Evolutionary conservation across 2,329 filamentous ascomycete genomes (phyloP).

Genomic region (Diaporthe humulicola): DNA sequence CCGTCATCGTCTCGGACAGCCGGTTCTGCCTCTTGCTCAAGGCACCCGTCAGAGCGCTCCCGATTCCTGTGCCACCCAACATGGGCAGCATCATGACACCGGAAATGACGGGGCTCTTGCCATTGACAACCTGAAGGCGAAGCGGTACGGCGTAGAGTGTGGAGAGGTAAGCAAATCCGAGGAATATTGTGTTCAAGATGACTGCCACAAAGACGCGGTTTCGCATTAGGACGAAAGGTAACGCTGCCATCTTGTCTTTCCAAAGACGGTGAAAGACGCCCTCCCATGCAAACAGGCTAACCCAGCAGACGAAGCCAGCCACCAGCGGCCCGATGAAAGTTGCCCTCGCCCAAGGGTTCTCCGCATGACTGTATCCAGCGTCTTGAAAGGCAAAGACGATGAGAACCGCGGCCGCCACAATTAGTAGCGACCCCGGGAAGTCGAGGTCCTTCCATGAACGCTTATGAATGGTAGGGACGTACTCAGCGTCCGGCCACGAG

Average conservation of each 20-base stretch:
- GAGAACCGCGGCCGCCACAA: conserved; percentile 66
- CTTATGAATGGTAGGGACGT: conserved; percentile 54
- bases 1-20: conserved; percentile 58
- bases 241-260: conserved; percentile 54
- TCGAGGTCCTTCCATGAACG: conserved; percentile 66
- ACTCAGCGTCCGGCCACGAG: conserved; percentile 62
- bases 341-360: conserved; percentile 56
- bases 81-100: conserved; percentile 68
- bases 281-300: conserved; percentile 57
- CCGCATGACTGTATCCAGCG: conserved; percentile 49
- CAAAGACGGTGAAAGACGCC: conserved; percentile 47
- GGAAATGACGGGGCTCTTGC: conserved; percentile 58
- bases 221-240: conserved; percentile 62
- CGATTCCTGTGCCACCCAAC: conserved; percentile 61
- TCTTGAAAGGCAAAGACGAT: conserved; percentile 71
- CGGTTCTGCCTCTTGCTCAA: conserved; percentile 58
- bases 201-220: conserved; percentile 60
- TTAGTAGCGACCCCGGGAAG: conserved; percentile 64
- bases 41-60: conserved; percentile 57
- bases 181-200: conserved; percentile 59
- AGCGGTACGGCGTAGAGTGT: conserved; percentile 64
- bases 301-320: conserved; percentile 52
- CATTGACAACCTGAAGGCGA: conserved; percentile 64
- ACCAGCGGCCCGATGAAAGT: conserved; percentile 59
- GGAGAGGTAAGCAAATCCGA: conserved; percentile 65